These are phyloP conservation scores for Xylariales sp. DNA, from an alignment of 2,329 filamentous ascomycete genomes.

Conservation along the genomic window DNA sequence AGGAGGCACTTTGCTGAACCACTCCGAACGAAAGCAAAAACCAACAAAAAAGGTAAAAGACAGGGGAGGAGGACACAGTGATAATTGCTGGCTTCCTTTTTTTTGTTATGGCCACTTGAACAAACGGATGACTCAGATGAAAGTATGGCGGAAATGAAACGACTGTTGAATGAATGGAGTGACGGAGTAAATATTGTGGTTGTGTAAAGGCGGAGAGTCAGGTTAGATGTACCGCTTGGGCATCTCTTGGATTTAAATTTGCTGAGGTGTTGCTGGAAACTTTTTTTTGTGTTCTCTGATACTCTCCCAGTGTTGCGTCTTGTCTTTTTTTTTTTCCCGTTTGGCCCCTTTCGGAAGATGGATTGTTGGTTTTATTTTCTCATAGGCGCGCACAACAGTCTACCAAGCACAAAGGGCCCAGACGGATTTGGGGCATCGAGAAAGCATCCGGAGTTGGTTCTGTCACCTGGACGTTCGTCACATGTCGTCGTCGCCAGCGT, in stretches of 20 bases:
- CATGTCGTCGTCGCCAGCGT: slow-evolving; percentile 33
- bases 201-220: slow-evolving; percentile 29
- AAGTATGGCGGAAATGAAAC: slow-evolving; percentile 35
- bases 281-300: slow-evolving; percentile 27
- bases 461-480: slow-evolving; percentile 36
- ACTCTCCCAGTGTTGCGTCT: slow-evolving; percentile 29
- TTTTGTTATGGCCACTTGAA: slow-evolving; percentile 26
- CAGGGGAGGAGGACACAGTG: slow-evolving; percentile 9
- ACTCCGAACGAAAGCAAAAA: slow-evolving; percentile 23
- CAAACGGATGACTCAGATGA: slow-evolving; percentile 35
- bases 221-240: slow-evolving; percentile 30
- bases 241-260: slow-evolving; percentile 25
- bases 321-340: slow-evolving; percentile 8
- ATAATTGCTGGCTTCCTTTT: slow-evolving; percentile 24
- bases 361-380: slow-evolving; percentile 34
- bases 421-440: slow-evolving; percentile 34
- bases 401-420: slow-evolving; percentile 32
- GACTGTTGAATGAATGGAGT: slow-evolving; percentile 37
- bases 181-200: slow-evolving; percentile 36
- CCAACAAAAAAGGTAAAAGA: neutral
- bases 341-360: slow-evolving; percentile 32
- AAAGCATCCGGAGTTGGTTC: slow-evolving; percentile 37
- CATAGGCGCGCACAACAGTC: slow-evolving; percentile 27
- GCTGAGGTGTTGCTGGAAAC: slow-evolving; percentile 28
- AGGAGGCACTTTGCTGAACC: slow-evolving; percentile 22